phyloP scores from a whole-genome alignment of 495 filamentous ascomycete species.

The Xylaria acuta region DNA sequence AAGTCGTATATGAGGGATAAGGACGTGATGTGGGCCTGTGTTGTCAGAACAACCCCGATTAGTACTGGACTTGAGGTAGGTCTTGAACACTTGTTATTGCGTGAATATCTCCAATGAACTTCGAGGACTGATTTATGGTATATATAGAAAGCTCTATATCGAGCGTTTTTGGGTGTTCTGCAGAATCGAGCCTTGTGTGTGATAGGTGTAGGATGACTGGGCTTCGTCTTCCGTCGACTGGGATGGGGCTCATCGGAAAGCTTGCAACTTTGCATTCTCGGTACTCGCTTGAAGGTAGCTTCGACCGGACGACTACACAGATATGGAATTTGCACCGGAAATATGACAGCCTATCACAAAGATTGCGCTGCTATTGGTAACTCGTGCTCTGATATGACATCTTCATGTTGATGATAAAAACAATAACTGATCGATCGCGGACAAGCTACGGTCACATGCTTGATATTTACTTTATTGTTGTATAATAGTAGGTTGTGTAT shows the following conservation, averaged over 20 bases:
- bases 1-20: neutral
- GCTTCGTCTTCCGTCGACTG: neutral
- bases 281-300: neutral
- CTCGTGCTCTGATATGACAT: neutral
- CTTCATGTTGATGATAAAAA: neutral
- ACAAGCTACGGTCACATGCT: neutral
- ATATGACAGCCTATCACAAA: neutral
- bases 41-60: neutral
- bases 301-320: neutral
- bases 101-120: neutral
- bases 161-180: too few species aligned
- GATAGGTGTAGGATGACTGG: too few species aligned
- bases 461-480: neutral
- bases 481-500: too few species aligned
- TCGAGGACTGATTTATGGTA: neutral
- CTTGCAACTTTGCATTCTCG: too few species aligned
- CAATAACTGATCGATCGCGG: neutral
- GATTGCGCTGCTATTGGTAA: neutral
- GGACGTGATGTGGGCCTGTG: neutral
- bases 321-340: neutral
- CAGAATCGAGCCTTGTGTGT: neutral
- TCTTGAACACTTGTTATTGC: neutral
- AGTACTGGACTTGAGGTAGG: neutral
- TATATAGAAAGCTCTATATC: neutral
- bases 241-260: neutral